A percentile compares a stretch with the other conserved stretches of the same genome.
Conservation (phyloP, 768 basidiomycete species). For the Leccinum incarnatum region DNA sequence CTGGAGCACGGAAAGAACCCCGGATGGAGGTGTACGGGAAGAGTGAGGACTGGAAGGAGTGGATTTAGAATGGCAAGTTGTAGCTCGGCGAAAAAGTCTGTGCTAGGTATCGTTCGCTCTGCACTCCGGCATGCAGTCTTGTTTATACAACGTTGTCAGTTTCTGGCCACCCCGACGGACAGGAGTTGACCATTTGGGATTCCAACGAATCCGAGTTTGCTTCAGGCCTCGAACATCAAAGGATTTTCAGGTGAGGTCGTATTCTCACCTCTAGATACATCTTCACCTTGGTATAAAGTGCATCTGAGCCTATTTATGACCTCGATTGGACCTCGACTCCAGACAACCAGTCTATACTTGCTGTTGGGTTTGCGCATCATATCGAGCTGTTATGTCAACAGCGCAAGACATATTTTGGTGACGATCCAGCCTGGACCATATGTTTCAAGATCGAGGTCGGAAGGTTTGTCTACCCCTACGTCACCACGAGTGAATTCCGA, state of each 20-base stretch:
- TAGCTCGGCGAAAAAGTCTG: conserved; percentile 91
- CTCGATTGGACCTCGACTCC: conserved; percentile 94
- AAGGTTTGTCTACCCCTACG: conserved; percentile 44
- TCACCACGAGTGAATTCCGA: conserved; percentile 1
- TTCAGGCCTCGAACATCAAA: conserved; percentile 78
- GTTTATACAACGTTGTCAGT: conserved; percentile 41
- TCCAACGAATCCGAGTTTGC: conserved; percentile 93
- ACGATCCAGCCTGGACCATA: conserved; percentile 74
- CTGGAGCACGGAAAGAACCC: conserved; percentile 42
- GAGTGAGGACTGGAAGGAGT: conserved; percentile 66
- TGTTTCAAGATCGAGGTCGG: conserved; percentile 69
- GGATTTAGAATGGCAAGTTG: conserved; percentile 73
- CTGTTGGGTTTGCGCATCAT: conserved; percentile 78
- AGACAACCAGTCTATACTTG: conserved; percentile 85
- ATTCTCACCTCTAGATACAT: not conserved
- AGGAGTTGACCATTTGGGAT: conserved; percentile 95
- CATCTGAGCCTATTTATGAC: conserved; percentile 65
- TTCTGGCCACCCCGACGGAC: conserved; percentile 53
- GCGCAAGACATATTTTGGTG: conserved; percentile 87
- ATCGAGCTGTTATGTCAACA: conserved; percentile 90
- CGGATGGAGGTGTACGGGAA: conserved; percentile 68
- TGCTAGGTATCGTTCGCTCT: conserved; percentile 56
- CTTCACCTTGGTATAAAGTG: conserved; percentile 12
- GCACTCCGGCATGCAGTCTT: not conserved
- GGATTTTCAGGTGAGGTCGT: conserved; percentile 52